Percentiles rank a stretch among this genome's conserved stretches.
These are phyloP conservation scores for Luzula sylvatica DNA, from an alignment of 176 grass and related monocot genomes.

Conservation along the genomic window DNA sequence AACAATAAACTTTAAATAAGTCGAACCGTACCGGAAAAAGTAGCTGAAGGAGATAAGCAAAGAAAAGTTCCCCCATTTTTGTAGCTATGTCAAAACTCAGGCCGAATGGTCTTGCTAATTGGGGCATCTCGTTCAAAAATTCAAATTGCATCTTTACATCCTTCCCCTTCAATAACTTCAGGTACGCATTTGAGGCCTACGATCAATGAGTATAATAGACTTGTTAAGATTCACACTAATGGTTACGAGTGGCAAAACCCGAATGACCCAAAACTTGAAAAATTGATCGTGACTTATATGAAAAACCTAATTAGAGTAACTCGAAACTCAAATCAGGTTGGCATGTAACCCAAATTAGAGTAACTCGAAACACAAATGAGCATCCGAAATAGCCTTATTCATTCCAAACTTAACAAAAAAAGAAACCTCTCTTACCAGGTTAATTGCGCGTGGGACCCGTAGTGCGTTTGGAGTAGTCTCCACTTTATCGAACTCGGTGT, in stretches of 20 bases:
- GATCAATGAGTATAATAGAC: slow-evolving; percentile 6
- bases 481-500: neutral
- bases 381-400: neutral
- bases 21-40: slow-evolving; percentile 41
- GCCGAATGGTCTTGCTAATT: slow-evolving; percentile 19
- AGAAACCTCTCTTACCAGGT: slow-evolving; percentile 28
- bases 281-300: neutral
- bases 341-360: neutral
- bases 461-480: neutral
- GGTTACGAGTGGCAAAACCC: too few relatives aligned
- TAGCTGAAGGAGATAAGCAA: slow-evolving; percentile 38
- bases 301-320: neutral
- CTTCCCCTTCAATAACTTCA: slow-evolving; percentile 31
- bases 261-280: too few relatives aligned
- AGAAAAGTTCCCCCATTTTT: slow-evolving; percentile 28
- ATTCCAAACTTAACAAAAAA: slow-evolving; percentile 3
- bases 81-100: slow-evolving; percentile 12
- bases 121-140: slow-evolving; percentile 57
- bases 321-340: slow-evolving; percentile 4
- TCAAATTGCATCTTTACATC: slow-evolving; percentile 31
- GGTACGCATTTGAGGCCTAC: slow-evolving; percentile 35
- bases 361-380: neutral
- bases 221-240: slow-evolving; percentile 11
- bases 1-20: too few relatives aligned
- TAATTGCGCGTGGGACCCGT: slow-evolving; percentile 25